Percentiles rank a stretch among this genome's conserved stretches.
Evolutionary conservation across 2,329 filamentous ascomycete species (phyloP).

Genomic region (Gaeumannomyces tritici): DNA sequence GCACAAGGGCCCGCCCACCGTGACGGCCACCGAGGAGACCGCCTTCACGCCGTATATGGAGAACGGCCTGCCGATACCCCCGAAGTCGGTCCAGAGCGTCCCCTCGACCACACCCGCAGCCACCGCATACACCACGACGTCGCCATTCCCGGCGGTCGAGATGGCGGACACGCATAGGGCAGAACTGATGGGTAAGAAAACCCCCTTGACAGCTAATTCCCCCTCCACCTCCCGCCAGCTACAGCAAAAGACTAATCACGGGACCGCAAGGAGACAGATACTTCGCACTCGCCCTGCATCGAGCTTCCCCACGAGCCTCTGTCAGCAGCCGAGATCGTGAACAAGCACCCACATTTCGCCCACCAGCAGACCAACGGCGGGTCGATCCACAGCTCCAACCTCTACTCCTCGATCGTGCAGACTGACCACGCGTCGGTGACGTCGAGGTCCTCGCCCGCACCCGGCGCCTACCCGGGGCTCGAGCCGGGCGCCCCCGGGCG

Average conservation of each 20-base stretch:
- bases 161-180: constrained; percentile 32
- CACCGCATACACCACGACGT: not conserved
- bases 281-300: constrained; percentile 27
- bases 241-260: not conserved
- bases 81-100: not conserved
- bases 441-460: constrained; percentile 8
- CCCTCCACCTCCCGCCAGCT: no score
- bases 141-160: constrained; percentile 18
- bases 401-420: constrained; percentile 16
- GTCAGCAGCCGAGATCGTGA: constrained; percentile 28
- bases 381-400: constrained; percentile 18
- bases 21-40: constrained; percentile 34
- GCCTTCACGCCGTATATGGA: constrained; percentile 28
- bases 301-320: constrained; percentile 37
- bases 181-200: constrained; percentile 35
- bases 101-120: constrained; percentile 1
- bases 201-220: not conserved
- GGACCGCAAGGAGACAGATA: constrained; percentile 22
- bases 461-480: constrained; percentile 1
- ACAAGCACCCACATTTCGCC: constrained; percentile 21
- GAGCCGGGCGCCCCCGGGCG: not conserved
- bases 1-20: constrained; percentile 23
- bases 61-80: constrained; percentile 15
- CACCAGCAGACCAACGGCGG: constrained; percentile 11
- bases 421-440: constrained; percentile 21